Conservation (phyloP, 2,329 filamentous ascomycete genomes). For the Colletotrichum musicola region DNA sequence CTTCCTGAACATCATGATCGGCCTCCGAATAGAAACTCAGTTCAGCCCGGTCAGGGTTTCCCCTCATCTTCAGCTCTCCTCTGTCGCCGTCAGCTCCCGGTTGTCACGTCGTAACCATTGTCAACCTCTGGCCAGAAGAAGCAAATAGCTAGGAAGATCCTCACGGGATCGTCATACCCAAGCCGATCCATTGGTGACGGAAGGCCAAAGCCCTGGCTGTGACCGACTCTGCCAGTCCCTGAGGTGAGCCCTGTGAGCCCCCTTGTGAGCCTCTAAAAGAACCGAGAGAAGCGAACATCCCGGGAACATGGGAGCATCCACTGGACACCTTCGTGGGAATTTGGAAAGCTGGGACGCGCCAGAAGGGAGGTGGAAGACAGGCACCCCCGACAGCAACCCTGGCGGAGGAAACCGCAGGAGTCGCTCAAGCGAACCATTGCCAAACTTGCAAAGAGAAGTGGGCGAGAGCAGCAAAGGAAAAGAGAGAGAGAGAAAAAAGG, state of each 20-base stretch:
- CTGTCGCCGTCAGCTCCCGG: constrained; percentile 4
- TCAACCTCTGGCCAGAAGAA: constrained; percentile 28
- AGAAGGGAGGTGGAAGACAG: background rate
- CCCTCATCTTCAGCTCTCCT: constrained; percentile 33
- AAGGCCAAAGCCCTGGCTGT: constrained; percentile 4
- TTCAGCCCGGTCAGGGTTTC: constrained; percentile 32
- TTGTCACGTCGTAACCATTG: constrained; percentile 14
- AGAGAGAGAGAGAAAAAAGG: background rate
- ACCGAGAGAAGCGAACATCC: constrained; percentile 12
- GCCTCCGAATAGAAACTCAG: constrained; percentile 24
- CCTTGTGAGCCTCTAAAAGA: background rate
- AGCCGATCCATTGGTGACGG: constrained; percentile 26
- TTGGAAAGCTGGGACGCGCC: background rate
- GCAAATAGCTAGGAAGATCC: constrained; percentile 31
- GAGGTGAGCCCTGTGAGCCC: background rate
- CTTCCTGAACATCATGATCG: constrained; percentile 34
- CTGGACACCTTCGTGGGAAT: background rate
- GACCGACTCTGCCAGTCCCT: background rate
- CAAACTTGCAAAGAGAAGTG: background rate
- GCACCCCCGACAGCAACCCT: background rate
- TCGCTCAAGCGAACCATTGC: background rate
- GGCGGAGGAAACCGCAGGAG: background rate
- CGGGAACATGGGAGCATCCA: constrained; percentile 6
- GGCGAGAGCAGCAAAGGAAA: background rate
- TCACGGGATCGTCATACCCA: constrained; percentile 35